Evolutionary conservation across 208 protist species (phyloP).

Genomic region (Leishmania gerbilli): DNA sequence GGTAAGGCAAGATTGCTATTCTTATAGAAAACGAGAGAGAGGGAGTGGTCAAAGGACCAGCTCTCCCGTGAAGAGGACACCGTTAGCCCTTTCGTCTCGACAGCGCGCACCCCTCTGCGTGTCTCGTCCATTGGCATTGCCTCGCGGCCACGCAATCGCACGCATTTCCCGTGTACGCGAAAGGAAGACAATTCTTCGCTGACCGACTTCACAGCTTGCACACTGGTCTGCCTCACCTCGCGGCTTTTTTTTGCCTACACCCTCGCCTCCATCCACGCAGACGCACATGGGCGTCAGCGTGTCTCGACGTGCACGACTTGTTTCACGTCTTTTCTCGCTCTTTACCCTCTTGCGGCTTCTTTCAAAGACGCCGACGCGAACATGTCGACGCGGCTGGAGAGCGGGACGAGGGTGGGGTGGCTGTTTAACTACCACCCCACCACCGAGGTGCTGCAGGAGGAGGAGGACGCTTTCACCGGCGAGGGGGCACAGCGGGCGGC

Average conservation of each 20-base stretch:
- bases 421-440: slow-evolving; percentile 91
- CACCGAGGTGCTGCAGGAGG: slow-evolving; percentile 36
- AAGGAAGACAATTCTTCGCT: background rate
- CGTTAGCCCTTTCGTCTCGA: background rate
- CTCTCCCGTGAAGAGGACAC: background rate
- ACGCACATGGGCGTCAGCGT: background rate
- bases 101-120: background rate
- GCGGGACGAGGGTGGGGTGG: slow-evolving; percentile 81
- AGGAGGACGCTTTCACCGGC: slow-evolving; percentile 29
- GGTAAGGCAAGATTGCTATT: background rate
- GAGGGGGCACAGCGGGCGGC: slow-evolving; percentile 49
- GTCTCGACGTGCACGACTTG: background rate
- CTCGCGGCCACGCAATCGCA: background rate
- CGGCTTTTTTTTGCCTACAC: background rate
- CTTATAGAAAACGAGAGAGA: background rate
- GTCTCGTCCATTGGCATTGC: background rate
- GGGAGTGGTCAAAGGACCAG: no score
- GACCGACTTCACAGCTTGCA: no score
- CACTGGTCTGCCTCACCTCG: background rate
- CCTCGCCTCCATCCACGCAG: background rate
- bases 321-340: background rate
- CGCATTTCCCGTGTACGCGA: background rate
- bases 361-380: background rate
- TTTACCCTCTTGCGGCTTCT: background rate
- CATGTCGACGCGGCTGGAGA: slow-evolving; percentile 53